Base-by-base conservation (phyloP, 2,329 filamentous ascomycete species). In the Endoconidiophora laricicola region DNA sequence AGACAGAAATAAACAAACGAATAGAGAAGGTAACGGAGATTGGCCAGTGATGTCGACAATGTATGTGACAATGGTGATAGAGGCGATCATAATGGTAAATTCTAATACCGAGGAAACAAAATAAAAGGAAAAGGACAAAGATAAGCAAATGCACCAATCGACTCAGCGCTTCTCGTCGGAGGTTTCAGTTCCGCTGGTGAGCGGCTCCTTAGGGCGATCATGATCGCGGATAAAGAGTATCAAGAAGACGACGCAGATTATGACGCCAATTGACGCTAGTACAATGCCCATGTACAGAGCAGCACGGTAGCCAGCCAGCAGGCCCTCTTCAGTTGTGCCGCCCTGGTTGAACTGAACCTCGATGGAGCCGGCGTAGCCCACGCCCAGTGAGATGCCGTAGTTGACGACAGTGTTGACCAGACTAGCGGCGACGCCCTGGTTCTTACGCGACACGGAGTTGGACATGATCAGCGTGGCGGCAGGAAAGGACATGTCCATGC, bases 401-500 rank as follows among this genome's bases (percentile, higher is more conserved):
- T 85, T 83, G 54, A 83, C 73, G 9, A 80, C 67, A 0, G 78
- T 82, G 52, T 72, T 77, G 29, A 82, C 74, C 4, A 83, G 59
- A 16, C 69, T 74, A 7, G 66, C 68, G 0, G 63, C 69, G 9
- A 71, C 65, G 3, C 69, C 69, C 56, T 72, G 68, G 50, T 73
- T 64, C 40, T 67, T 61, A 49, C 63, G 65, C 10, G 64, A 59
- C 0, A 72, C 66, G 1, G 64, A 64, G 55, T 81, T 72, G 26
- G 70, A 74, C 6, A 83, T 64, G 26, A 82, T 69, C 10, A 82
- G 58, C 0, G 71, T 79, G 0, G 74, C 76, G 0, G 77, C 73
- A 0, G 79, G 79, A 56, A 80, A 80, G 2, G 69, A 74, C 69
- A 81, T 80, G 58, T 83, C 78, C 72, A 81, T 78, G 2, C 77